A percentile compares a stretch with the other conserved stretches of the same genome.
Evolutionary conservation across 179 eudicot genomes (phyloP).

Genomic region (Nepenthes alata): DNA sequence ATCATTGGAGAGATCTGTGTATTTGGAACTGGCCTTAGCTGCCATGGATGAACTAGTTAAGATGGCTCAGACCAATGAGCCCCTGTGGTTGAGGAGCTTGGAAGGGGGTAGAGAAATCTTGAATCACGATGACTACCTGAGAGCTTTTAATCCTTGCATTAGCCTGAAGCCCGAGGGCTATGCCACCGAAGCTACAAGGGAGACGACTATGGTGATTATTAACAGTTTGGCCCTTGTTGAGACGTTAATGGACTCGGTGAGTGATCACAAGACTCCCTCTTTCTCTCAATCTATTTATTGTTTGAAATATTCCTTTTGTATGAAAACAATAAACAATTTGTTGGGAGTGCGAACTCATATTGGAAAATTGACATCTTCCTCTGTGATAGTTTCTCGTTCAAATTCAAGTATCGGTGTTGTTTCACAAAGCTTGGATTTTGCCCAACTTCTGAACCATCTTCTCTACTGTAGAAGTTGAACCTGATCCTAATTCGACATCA

Average conservation of each 20-base stretch:
- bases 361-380: no score
- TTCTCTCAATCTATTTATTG: neutral
- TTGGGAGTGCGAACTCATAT: neutral
- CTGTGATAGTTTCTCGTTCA: no score
- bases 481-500: no score
- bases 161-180: slow-evolving; percentile 72
- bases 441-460: no score
- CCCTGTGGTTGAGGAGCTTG: slow-evolving; percentile 59
- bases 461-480: no score
- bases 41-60: slow-evolving; percentile 90
- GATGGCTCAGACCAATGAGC: slow-evolving; percentile 74
- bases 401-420: no score
- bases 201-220: slow-evolving; percentile 82
- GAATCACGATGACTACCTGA: slow-evolving; percentile 62
- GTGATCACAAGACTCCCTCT: slow-evolving; percentile 1
- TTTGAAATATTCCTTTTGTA: neutral
- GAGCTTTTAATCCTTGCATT: slow-evolving; percentile 48
- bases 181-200: slow-evolving; percentile 73
- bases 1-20: slow-evolving; percentile 70
- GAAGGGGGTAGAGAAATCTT: slow-evolving; percentile 61
- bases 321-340: no score
- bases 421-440: no score
- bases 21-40: slow-evolving; percentile 75
- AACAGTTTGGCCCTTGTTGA: slow-evolving; percentile 82
- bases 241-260: slow-evolving; percentile 85